These are phyloP conservation scores for Aeschynomene evenia DNA, from an alignment of 306 rosid species.

Conservation along the genomic window DNA sequence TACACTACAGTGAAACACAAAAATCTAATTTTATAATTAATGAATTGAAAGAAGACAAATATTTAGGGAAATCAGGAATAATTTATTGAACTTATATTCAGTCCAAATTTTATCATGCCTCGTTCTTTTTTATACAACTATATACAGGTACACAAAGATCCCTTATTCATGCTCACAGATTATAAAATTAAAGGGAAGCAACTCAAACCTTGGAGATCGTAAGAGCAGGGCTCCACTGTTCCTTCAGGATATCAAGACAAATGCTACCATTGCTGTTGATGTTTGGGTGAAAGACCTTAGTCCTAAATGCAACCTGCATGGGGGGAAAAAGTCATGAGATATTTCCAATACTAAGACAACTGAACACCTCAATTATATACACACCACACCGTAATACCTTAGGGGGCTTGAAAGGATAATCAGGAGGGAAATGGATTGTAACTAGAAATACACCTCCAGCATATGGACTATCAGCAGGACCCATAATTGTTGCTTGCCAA, in stretches of 20 bases:
- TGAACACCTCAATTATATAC: neutral
- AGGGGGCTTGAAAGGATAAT: constrained; percentile 79
- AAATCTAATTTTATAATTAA: neutral
- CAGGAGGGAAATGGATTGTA: constrained; percentile 65
- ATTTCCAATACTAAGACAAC: constrained; percentile 1
- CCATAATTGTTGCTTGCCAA: constrained; percentile 78
- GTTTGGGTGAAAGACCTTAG: constrained; percentile 74
- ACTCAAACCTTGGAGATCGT: constrained; percentile 62
- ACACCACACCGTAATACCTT: constrained; percentile 43
- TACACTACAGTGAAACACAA: too few relatives aligned
- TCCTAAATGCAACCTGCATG: constrained; percentile 70
- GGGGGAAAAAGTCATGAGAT: neutral
- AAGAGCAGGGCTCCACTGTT: constrained; percentile 80
- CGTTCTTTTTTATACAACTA: neutral
- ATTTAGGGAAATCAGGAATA: neutral
- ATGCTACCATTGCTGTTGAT: constrained; percentile 79
- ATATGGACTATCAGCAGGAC: constrained; percentile 72
- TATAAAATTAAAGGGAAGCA: neutral
- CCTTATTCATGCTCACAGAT: neutral
- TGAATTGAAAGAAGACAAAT: neutral
- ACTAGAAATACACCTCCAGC: constrained; percentile 76
- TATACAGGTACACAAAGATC: neutral
- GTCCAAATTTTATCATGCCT: neutral
- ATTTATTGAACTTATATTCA: neutral
- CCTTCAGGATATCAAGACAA: constrained; percentile 72